Base-by-base conservation (phyloP, 1,284 basidiomycete genomes). In the Pulveroboletus ridleyi region DNA sequence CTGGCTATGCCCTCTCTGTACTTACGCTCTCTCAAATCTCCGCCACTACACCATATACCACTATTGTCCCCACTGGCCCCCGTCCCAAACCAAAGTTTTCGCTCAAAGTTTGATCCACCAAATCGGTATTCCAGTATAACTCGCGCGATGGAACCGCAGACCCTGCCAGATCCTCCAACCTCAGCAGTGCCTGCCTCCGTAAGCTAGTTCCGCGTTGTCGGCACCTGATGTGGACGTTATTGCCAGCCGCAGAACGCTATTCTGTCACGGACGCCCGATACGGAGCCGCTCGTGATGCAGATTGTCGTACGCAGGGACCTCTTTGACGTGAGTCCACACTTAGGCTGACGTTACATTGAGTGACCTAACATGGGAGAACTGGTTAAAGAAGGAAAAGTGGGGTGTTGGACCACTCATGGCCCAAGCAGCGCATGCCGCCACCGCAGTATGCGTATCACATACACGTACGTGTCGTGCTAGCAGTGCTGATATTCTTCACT, bases 371-470 rank as follows among this genome's bases (percentile, higher is more conserved):
- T 29, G n/a, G 11, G 63, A 58, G 42, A 35, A 52, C 59, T 68
- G 54, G 70, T 29, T 57, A 59, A 64, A 84, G 82, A 73, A 74
- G 49, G 79, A 80, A 62, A 80, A 77, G 22, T 87, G 86, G 86
- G 80, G 81, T 7, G 75, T 81, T n/a, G 85, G 86, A 5, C 83
- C 85, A 6, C 77, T 86, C 63, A 85, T 87, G 82, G 82, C 83
- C 1, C 85, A 86, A 68, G 79, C 79, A 0, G 84, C 86, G 2
- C 85, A 86, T 67, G 85, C 85, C 3, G 80, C 84, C 13, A 79
- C 81, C 7, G 84, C 84, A 6, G 82, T 84, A 68, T 50, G 66
- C n/a, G 22, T 23, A n/a, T 33, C 10, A 2, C 23, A 15, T 25
- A 6, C 9, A 23, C 6, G 17, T 50, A 4, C 14, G 8, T 44